These are phyloP conservation scores for Cavenderia fasciculata DNA, from an alignment of 78 protist genomes.

Conservation along the genomic window DNA sequence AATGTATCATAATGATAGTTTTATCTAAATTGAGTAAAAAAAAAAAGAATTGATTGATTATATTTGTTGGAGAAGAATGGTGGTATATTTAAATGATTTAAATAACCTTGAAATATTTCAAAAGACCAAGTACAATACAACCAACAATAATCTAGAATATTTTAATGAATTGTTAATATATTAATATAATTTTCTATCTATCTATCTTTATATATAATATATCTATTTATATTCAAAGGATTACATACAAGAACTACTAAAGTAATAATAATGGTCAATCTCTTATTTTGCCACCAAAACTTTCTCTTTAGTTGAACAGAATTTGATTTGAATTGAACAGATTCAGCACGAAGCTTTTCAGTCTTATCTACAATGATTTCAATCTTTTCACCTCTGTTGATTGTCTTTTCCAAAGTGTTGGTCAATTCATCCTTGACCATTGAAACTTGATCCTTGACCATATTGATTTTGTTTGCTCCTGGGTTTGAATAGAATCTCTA, in stretches of 20 bases:
- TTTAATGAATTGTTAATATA: background rate
- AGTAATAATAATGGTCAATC: slow-evolving; percentile 70
- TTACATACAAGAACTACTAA: slow-evolving; percentile 67
- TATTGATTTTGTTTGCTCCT: slow-evolving; percentile 55
- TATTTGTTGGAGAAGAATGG: too few species aligned
- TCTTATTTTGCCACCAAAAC: slow-evolving; percentile 96
- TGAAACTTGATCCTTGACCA: slow-evolving; percentile 52
- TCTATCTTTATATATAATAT: too few species aligned
- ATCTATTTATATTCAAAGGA: too few species aligned
- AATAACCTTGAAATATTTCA: slow-evolving; percentile 48
- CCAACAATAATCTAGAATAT: slow-evolving; percentile 22
- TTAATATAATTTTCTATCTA: too few species aligned
- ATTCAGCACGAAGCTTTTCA: slow-evolving; percentile 86
- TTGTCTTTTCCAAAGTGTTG: slow-evolving; percentile 81
- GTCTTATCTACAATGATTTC: slow-evolving; percentile 95
- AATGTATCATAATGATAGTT: too few species aligned
- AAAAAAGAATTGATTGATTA: too few species aligned
- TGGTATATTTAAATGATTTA: background rate
- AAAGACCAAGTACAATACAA: slow-evolving; percentile 22
- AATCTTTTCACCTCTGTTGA: slow-evolving; percentile 93
- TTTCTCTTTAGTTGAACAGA: slow-evolving; percentile 86
- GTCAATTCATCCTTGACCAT: slow-evolving; percentile 53
- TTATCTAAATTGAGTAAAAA: too few species aligned
- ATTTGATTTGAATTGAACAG: slow-evolving; percentile 88
- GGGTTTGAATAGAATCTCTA: slow-evolving; percentile 59